phyloP scores from a whole-genome alignment of 2,329 filamentous ascomycete species.

The Verticillium dahliae region DNA sequence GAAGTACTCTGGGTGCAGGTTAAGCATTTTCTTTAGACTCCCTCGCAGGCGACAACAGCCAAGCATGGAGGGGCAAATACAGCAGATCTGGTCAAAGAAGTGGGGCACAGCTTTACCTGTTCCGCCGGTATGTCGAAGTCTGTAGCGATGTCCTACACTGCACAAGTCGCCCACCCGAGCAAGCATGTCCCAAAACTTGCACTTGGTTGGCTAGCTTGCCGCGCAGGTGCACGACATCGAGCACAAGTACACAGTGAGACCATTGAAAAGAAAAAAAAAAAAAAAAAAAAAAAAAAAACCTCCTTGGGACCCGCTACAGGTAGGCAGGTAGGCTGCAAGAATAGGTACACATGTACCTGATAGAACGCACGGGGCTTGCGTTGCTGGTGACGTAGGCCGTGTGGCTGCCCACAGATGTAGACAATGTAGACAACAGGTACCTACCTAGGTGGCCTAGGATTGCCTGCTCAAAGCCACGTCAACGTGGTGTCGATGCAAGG shows the following conservation, averaged over 20 bases:
- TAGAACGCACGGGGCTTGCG: background rate
- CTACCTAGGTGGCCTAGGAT: background rate
- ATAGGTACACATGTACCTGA: no score
- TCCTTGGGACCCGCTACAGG: background rate
- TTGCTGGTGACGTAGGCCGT: background rate
- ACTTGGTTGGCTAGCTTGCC: no score
- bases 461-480: background rate
- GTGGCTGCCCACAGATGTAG: background rate
- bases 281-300: no score
- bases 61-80: background rate
- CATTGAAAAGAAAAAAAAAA: background rate
- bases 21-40: background rate
- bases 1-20: background rate
- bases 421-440: background rate
- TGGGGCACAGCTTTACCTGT: no score
- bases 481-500: background rate
- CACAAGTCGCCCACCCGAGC: no score
- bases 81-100: background rate
- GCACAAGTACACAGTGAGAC: background rate
- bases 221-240: no score
- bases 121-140: no score
- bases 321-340: no score
- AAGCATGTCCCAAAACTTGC: no score
- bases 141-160: no score
- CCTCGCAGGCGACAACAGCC: background rate